These are phyloP conservation scores for Diaporthe citriasiana DNA, from an alignment of 2,329 filamentous ascomycete genomes.

Conservation along the genomic window DNA sequence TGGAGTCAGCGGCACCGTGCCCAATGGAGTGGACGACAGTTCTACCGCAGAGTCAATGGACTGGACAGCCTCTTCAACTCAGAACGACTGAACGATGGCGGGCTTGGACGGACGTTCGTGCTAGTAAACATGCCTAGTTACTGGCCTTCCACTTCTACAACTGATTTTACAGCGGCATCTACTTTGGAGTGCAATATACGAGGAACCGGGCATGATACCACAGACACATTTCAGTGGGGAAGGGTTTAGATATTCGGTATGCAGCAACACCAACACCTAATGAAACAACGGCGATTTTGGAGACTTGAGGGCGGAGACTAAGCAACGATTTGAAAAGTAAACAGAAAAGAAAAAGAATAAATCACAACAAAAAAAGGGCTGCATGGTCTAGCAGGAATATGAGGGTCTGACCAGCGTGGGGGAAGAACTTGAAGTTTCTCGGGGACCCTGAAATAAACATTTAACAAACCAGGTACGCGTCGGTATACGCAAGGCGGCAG, in stretches of 20 bases:
- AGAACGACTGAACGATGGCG: constrained; percentile 2
- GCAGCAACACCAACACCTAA: constrained; percentile 15
- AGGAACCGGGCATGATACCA: constrained; percentile 30
- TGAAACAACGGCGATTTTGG: neutral
- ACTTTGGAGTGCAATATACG: constrained; percentile 30
- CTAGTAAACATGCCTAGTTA: neutral
- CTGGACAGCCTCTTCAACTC: constrained; percentile 2
- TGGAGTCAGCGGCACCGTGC: neutral
- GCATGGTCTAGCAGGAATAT: constrained; percentile 6
- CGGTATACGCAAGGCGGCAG: neutral
- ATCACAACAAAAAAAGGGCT: neutral
- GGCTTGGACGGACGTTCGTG: neutral
- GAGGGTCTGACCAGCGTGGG: constrained; percentile 15
- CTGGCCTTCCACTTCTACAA: constrained; percentile 1
- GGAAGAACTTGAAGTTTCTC: neutral
- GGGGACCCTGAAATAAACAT: neutral
- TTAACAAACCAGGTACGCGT: neutral
- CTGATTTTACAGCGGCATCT: constrained; percentile 24
- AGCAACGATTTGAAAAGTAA: neutral
- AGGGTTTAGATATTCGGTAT: constrained; percentile 10
- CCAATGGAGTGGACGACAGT: neutral
- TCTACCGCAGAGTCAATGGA: constrained; percentile 18
- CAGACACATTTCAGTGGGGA: constrained; percentile 19
- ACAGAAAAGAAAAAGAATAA: neutral
- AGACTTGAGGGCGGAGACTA: neutral